Evolutionary conservation across 441 rosid species (phyloP).

Genomic region (Jatropha podagrica): DNA sequence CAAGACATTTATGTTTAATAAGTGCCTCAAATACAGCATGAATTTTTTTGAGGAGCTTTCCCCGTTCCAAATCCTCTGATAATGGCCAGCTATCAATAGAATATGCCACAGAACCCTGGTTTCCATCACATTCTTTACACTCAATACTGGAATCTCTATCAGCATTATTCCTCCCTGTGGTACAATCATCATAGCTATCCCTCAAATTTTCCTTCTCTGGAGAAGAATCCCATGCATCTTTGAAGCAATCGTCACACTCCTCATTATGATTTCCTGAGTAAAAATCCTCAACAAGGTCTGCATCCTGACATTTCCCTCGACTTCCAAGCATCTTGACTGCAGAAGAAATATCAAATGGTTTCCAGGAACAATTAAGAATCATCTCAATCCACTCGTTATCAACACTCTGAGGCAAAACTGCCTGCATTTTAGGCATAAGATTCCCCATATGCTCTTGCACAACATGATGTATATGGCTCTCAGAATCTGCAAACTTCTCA

Average conservation of each 20-base stretch:
- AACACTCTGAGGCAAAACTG: slow-evolving; percentile 70
- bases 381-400: slow-evolving; percentile 68
- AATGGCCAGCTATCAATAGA: slow-evolving; percentile 65
- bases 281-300: slow-evolving; percentile 42
- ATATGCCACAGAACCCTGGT: slow-evolving; percentile 31
- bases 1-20: slow-evolving; percentile 69
- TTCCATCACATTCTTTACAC: slow-evolving; percentile 45
- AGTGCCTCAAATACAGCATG: slow-evolving; percentile 63
- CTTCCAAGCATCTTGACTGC: slow-evolving; percentile 52
- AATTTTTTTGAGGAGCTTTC: slow-evolving; percentile 75
- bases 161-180: slow-evolving; percentile 30
- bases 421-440: slow-evolving; percentile 68
- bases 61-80: slow-evolving; percentile 72
- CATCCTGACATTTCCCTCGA: slow-evolving; percentile 42
- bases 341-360: slow-evolving; percentile 77
- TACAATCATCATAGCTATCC: slow-evolving; percentile 39
- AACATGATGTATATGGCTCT: slow-evolving; percentile 73
- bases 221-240: slow-evolving; percentile 83
- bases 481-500: slow-evolving; percentile 60
- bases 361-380: slow-evolving; percentile 75
- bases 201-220: slow-evolving; percentile 53
- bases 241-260: slow-evolving; percentile 62
- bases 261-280: slow-evolving; percentile 40
- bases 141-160: slow-evolving; percentile 33
- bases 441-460: slow-evolving; percentile 77